Base-by-base conservation (phyloP, 257 asterid species). In the Capsicum rhomboideum region DNA sequence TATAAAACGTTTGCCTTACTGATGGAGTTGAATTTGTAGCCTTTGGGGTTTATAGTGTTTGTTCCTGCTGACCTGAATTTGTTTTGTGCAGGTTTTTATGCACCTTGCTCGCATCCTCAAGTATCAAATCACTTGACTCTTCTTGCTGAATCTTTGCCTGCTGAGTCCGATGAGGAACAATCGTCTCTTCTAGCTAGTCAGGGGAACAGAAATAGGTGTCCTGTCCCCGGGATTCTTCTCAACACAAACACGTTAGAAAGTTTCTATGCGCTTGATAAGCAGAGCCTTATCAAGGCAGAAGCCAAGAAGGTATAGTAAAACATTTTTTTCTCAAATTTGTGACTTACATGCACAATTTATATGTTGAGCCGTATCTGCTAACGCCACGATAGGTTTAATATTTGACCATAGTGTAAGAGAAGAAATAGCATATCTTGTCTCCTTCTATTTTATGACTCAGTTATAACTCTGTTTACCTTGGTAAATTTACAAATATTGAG, bases 151-250 rank as follows among this genome's bases (percentile, higher is more conserved):
- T 96, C 99, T 10, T 90, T 96, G 67, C 98, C 98, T 54, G 80
- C 85, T 40, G 97, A 92, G 82, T 88, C 86, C 44, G 82, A 82
- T 75, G 93, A 90, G 78, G 88, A 88, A 52, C 63, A 95, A 74
- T 85, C 82, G 68, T 34, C 61, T 50, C 72, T 83, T 26, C 82
- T 63, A 67, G 55, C 82, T 63, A 91, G 83, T 86, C 88, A 84
- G 83, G 98, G 98, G 82, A 96, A 93, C 89, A 90, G 99, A 92
- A 96, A 94, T 63, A 92, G 92, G 58, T 96, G 98, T 85, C 97
- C 97, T 82, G 88, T 96, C 37, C 98, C 98, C 53, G 99, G 98
- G 58, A 82, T 85, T 83, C 94, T 96, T 82, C 92, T 91, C 85
- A 96, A 96, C 85, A 92, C 98, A 29, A 96, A 96, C 91, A 94